Base-by-base conservation (phyloP, 1,284 basidiomycete genomes). In the Trichosporon asahii region DNA sequence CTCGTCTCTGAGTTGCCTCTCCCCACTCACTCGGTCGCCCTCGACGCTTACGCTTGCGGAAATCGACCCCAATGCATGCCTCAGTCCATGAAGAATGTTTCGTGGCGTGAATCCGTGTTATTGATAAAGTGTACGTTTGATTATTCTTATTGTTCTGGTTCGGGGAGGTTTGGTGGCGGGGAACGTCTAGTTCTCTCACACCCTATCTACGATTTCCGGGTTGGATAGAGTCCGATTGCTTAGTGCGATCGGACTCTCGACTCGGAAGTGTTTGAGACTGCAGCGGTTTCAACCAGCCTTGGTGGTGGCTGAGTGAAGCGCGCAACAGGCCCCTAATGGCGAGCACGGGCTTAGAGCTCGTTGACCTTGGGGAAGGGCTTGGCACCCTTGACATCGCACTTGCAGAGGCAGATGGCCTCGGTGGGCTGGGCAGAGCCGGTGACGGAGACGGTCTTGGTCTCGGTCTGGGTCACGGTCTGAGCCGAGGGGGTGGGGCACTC, bases 261-360 rank as follows among this genome's bases (percentile, higher is more conserved):
- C 8, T 21, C 49, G 49, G 49, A 53, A 21, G 49, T 8, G 23
- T n/a, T 49, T 18, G 21, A 25, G 21, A 23, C 23, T 12, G 49
- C 49, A 53, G 49, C n/a, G 49, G 49, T 37, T 12, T 37, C 35
- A 37, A 11, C 11, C 14, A 14, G 11, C 35, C 35, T 37, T 37
- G 14, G 35, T 37, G 14, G 35, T 37, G 35, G 35, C 35, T 37
- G 35, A 14, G 14, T 37, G 35, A 37, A 12, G n/a, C 49, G n/a
- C 49, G 21, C 49, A 7, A 21, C 23, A 11, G 49, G 21, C 18
- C 49, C n/a, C 49, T n/a, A 6, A 44, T n/a, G 40, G 5, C 27
- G 57, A 61, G 57, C 57, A n/a, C n/a, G n/a, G 7, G 23, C 57
- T 18, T 66, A 66, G 55, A 69, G 68, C 68, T 69, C 68, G 57